phyloP scores from a whole-genome alignment of 1,284 basidiomycete genomes.

The Meira nashicola region DNA sequence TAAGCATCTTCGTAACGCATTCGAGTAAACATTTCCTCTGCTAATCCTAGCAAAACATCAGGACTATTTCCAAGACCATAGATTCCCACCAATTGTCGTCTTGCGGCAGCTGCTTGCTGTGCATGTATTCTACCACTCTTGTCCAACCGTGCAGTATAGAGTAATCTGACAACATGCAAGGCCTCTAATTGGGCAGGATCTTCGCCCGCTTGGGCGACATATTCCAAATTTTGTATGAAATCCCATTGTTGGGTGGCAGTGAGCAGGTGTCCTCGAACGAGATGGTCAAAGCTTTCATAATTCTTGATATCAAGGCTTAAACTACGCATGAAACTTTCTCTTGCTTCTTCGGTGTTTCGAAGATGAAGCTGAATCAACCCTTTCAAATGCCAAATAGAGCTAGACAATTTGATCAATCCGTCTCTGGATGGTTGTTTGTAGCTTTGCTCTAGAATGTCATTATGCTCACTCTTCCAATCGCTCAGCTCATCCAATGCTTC shows the following conservation, averaged over 20 bases:
- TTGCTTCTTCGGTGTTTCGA: conserved; percentile 80
- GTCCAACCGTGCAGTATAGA: conserved; percentile 83
- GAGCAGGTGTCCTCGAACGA: conserved; percentile 72
- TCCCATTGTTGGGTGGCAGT: conserved; percentile 68
- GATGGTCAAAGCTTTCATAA: conserved; percentile 87
- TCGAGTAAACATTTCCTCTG: conserved; percentile 79
- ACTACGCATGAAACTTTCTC: conserved; percentile 90
- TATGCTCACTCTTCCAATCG: conserved; percentile 54
- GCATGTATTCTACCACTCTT: conserved; percentile 58
- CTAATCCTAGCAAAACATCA: conserved; percentile 84
- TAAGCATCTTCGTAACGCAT: conserved; percentile 93
- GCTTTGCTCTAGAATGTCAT: conserved; percentile 58
- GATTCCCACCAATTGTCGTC: conserved; percentile 5
- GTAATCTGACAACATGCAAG: conserved; percentile 78
- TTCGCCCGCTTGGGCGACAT: conserved; percentile 68
- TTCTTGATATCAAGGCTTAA: conserved; percentile 91
- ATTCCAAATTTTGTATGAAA: conserved; percentile 80
- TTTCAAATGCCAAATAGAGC: conserved; percentile 73
- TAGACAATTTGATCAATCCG: conserved; percentile 54
- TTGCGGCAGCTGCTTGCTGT: conserved; percentile 41
- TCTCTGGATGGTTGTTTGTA: conserved; percentile 44
- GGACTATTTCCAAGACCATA: conserved; percentile 80
- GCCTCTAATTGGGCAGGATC: conserved; percentile 60
- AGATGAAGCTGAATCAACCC: conserved; percentile 90
- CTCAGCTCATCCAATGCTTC: conserved; percentile 91